phyloP scores from a whole-genome alignment of 306 rosid species.

The Cicer judaicum region DNA sequence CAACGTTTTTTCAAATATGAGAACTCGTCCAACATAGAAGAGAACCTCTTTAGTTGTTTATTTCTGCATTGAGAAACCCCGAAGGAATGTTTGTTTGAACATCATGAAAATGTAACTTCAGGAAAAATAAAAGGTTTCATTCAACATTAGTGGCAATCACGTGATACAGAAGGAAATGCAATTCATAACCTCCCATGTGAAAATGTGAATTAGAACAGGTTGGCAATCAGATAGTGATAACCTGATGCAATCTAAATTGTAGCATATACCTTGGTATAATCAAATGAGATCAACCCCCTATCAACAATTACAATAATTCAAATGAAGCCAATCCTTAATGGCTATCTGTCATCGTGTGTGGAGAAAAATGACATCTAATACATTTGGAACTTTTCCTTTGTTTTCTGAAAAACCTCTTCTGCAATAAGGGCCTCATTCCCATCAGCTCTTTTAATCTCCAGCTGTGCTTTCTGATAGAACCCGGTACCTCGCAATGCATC shows the following conservation, averaged over 20 bases:
- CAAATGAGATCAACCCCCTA: constrained; percentile 35
- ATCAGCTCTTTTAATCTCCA: constrained; percentile 95
- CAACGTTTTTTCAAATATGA: background rate
- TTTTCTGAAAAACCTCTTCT: constrained; percentile 91
- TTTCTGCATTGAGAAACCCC: constrained; percentile 16
- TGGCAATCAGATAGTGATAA: constrained; percentile 33
- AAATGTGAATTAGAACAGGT: constrained; percentile 12
- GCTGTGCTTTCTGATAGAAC: constrained; percentile 77
- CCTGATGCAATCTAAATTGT: constrained; percentile 19
- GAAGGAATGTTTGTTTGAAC: background rate
- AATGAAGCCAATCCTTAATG: constrained; percentile 45
- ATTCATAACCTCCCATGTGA: constrained; percentile 20
- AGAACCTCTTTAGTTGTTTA: background rate
- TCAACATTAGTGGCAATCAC: constrained; percentile 32
- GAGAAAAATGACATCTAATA: constrained; percentile 50
- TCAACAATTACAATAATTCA: constrained; percentile 37
- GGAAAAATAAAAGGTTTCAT: constrained; percentile 22
- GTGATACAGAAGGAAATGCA: constrained; percentile 28
- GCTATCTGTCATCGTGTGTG: constrained; percentile 14
- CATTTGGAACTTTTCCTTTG: constrained; percentile 80
- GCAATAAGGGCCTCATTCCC: constrained; percentile 84
- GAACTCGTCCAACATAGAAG: constrained; percentile 16
- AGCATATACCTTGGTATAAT: constrained; percentile 32
- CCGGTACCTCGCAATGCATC: constrained; percentile 93
- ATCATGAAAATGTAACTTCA: constrained; percentile 13